Conservation (phyloP, 306 rosid genomes). For the Castanea sativa region DNA sequence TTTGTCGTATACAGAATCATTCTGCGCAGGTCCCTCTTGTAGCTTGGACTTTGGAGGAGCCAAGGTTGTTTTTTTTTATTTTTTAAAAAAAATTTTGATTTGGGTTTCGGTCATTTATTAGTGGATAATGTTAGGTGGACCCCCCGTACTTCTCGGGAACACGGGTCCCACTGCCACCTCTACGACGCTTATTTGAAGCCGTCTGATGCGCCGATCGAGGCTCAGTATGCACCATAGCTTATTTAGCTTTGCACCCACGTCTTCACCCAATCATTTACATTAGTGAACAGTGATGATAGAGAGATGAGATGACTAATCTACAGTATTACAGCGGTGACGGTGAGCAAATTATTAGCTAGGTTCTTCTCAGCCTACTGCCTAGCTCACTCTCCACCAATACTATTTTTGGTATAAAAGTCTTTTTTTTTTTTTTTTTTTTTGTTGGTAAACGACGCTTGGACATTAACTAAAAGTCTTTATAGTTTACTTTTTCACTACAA, state of each 20-base stretch:
- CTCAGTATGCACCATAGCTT: background rate
- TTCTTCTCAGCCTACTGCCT: too few species aligned
- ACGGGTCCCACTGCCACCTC: background rate
- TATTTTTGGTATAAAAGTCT: too few species aligned
- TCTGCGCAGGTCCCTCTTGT: background rate
- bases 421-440: too few species aligned
- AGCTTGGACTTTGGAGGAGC: background rate
- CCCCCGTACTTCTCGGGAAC: background rate
- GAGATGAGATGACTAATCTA: background rate
- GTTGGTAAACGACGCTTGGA: too few species aligned
- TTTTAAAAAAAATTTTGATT: too few species aligned
- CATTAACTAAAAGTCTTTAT: too few species aligned
- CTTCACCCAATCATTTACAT: conserved; percentile 28
- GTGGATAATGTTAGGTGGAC: conserved; percentile 30
- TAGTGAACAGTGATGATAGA: too few species aligned
- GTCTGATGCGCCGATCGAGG: conserved; percentile 34
- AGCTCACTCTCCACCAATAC: too few species aligned
- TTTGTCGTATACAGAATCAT: background rate
- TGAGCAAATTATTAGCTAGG: too few species aligned
- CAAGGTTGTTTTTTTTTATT: background rate
- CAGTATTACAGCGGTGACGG: background rate
- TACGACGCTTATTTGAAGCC: conserved; percentile 28
- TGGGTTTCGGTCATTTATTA: too few species aligned
- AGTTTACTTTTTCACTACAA: too few species aligned
- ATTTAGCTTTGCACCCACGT: conserved; percentile 34